Evolutionary conservation across 495 filamentous ascomycete genomes (phyloP).

Genomic region (Hyaloscypha variabilis): DNA sequence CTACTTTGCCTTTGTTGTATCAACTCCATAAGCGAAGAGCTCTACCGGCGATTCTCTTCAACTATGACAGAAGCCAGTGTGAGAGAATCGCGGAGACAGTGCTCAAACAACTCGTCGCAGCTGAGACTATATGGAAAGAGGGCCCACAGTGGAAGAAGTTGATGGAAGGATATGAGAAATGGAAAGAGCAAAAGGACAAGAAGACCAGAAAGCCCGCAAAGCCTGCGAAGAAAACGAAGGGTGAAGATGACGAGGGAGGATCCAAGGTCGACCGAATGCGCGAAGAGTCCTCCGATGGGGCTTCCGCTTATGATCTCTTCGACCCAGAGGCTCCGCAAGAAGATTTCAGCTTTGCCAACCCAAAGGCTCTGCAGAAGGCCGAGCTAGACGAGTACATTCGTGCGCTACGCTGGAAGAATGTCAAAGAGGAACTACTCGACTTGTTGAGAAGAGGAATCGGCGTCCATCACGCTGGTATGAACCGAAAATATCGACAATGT

Average conservation of each 20-base stretch:
- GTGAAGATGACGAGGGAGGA: conserved; percentile 44
- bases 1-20: conserved; percentile 60
- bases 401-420: conserved; percentile 45
- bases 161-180: conserved; percentile 58
- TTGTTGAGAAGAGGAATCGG: conserved; percentile 68
- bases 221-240: conserved; percentile 37
- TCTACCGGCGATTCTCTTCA: conserved; percentile 76
- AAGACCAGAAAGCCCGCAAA: conserved; percentile 39
- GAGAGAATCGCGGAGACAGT: conserved; percentile 56
- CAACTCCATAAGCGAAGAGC: conserved; percentile 64
- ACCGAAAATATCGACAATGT: conserved; percentile 70
- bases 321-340: conserved; percentile 63
- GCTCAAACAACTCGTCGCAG: conserved; percentile 47
- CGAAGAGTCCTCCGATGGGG: conserved; percentile 56
- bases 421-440: conserved; percentile 51
- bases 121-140: conserved; percentile 60
- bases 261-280: conserved; percentile 54
- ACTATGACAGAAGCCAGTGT: conserved; percentile 67
- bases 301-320: conserved; percentile 60
- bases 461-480: conserved; percentile 79
- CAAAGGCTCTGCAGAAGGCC: conserved; percentile 47
- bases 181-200: conserved; percentile 45
- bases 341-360: conserved; percentile 67
- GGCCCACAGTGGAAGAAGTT: conserved; percentile 61
- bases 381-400: conserved; percentile 55